Percentiles rank a stretch among this genome's conserved stretches.
phyloP scores from a whole-genome alignment of 73 alveolate genomes.

The Paramecium sonneborni region DNA sequence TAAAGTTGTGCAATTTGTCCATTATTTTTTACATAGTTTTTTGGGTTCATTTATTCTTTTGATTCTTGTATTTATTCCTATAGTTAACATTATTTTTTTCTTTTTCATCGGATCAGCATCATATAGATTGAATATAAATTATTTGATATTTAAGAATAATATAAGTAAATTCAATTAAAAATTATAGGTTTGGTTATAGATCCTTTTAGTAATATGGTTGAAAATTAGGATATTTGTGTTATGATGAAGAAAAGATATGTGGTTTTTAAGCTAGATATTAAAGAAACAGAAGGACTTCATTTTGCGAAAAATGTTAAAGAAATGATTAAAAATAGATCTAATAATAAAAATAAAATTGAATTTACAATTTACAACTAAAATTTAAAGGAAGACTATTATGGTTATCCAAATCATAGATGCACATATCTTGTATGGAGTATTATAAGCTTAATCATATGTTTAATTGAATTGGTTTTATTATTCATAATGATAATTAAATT shows the following conservation, averaged over 20 bases:
- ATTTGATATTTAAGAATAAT: not conserved
- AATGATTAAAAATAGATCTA: slow-evolving; percentile 31
- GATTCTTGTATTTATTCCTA: not conserved
- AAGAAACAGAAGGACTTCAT: slow-evolving; percentile 9
- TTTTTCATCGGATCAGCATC: not conserved
- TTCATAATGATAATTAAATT: not conserved
- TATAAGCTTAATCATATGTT: not conserved
- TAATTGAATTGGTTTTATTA: not conserved
- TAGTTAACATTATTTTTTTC: not conserved
- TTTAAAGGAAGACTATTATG: not conserved
- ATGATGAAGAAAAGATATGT: slow-evolving; percentile 10
- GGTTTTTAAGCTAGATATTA: not conserved
- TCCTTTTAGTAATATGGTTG: slow-evolving; percentile 8
- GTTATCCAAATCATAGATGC: not conserved
- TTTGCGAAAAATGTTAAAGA: not conserved
- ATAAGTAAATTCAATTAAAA: not conserved
- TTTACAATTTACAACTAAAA: not conserved
- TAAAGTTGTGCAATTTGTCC: not conserved
- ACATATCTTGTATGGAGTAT: not conserved
- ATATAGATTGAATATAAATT: not conserved
- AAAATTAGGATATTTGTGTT: not conserved
- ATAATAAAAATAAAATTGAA: not conserved
- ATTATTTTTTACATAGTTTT: not conserved
- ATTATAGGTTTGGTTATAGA: not conserved
- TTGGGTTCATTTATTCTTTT: not conserved